Percentiles rank a stretch among this genome's conserved stretches.
Conservation (phyloP, 139 green algal species). For the Chlorella sp. region DNA sequence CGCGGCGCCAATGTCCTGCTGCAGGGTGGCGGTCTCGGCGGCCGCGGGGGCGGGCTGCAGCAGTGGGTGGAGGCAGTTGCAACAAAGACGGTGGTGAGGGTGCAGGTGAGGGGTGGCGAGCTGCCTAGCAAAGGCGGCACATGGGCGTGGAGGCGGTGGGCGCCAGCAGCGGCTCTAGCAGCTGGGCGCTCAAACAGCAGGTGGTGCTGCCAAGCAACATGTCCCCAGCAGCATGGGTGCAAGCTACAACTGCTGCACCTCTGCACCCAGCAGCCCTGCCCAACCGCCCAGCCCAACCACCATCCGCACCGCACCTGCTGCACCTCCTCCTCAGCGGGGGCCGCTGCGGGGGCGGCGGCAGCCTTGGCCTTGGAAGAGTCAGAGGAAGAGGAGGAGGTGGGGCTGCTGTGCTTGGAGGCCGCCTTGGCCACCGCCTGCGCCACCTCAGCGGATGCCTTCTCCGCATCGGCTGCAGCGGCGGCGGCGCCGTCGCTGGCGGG, state of each 20-base stretch:
- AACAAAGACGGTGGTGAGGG: too few relatives aligned
- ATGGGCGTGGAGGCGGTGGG: background rate
- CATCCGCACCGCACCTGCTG: background rate
- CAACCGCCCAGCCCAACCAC: background rate
- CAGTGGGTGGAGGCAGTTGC: too few relatives aligned
- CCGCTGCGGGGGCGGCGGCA: background rate
- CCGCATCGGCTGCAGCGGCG: background rate
- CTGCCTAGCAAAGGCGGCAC: too few relatives aligned
- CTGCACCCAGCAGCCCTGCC: background rate
- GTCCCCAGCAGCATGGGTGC: too few relatives aligned
- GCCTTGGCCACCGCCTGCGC: conserved; percentile 11
- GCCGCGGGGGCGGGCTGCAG: background rate
- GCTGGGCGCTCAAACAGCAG: background rate
- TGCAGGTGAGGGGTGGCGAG: too few relatives aligned
- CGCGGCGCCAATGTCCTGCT: background rate
- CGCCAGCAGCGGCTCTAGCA: background rate
- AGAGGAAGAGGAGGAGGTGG: background rate
- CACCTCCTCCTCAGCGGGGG: background rate
- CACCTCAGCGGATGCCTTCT: conserved; percentile 1
- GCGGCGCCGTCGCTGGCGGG: background rate
- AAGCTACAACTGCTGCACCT: background rate
- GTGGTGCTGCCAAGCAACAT: background rate
- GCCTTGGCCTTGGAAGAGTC: background rate
- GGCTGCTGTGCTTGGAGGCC: conserved; percentile 8
- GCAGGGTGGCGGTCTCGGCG: background rate